Evolutionary conservation across 306 rosid genomes (phyloP).

Genomic region (Vicia sativa): DNA sequence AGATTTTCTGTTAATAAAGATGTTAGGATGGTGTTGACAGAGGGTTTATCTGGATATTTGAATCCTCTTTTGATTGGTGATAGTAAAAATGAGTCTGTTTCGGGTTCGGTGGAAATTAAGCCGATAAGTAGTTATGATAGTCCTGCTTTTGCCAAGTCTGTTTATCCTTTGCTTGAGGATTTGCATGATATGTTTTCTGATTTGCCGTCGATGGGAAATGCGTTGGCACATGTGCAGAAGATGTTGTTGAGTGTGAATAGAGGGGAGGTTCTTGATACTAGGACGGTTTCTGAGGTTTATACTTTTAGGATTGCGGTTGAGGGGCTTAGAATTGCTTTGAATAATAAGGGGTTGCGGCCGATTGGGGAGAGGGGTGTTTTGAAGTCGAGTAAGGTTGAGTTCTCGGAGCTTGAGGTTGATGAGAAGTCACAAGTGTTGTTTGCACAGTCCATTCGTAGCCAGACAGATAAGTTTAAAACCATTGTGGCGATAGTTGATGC

Average conservation of each 20-base stretch:
- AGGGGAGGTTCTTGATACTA: slow-evolving; percentile 64
- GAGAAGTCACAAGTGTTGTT: slow-evolving; percentile 69
- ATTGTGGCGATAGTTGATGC: slow-evolving; percentile 79
- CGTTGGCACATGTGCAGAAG: slow-evolving; percentile 66
- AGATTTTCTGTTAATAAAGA: slow-evolving; percentile 51
- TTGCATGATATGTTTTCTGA: slow-evolving; percentile 57
- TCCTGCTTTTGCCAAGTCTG: slow-evolving; percentile 65
- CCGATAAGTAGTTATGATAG: slow-evolving; percentile 47
- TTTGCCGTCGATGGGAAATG: slow-evolving; percentile 67
- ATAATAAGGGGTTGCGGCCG: slow-evolving; percentile 55
- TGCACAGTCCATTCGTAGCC: slow-evolving; percentile 64
- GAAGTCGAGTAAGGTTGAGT: slow-evolving; percentile 36
- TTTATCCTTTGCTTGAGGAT: slow-evolving; percentile 77
- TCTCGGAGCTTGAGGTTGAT: slow-evolving; percentile 63
- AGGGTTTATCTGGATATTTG: slow-evolving; percentile 48
- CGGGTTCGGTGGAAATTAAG: slow-evolving; percentile 46
- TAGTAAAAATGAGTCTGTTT: slow-evolving; percentile 31
- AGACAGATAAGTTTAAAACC: slow-evolving; percentile 67
- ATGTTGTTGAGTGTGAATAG: slow-evolving; percentile 63
- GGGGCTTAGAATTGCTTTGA: slow-evolving; percentile 74
- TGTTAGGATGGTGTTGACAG: slow-evolving; percentile 45
- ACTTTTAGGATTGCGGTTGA: slow-evolving; percentile 72
- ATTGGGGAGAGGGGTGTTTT: slow-evolving; percentile 37
- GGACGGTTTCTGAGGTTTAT: slow-evolving; percentile 60
- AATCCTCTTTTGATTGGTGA: slow-evolving; percentile 39